Conservation (phyloP, 2,329 filamentous ascomycete species). For the Fusarium sororula region DNA sequence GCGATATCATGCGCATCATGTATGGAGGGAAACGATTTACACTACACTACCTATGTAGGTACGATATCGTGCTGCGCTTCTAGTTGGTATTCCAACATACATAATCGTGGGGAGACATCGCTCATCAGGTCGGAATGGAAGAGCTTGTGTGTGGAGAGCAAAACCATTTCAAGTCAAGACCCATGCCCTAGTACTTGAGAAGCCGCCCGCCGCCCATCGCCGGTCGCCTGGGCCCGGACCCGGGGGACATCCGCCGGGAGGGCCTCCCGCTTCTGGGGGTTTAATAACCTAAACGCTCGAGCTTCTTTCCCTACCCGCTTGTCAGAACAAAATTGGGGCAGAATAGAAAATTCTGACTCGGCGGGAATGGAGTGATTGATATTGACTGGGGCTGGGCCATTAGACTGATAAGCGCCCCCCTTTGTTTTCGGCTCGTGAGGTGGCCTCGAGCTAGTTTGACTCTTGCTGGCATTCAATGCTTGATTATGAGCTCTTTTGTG, state of each 20-base stretch:
- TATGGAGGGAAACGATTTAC: constrained; percentile 5
- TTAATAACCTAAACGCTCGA: constrained; percentile 34
- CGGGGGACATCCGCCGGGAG: constrained; percentile 34
- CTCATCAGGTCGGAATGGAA: constrained; percentile 8
- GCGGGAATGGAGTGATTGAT: constrained; percentile 30
- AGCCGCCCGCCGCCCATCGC: constrained; percentile 21
- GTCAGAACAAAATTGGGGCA: constrained; percentile 34
- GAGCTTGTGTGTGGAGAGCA: constrained; percentile 27
- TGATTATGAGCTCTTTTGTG: constrained; percentile 22
- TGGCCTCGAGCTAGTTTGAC: constrained; percentile 27
- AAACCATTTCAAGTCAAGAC: constrained; percentile 15
- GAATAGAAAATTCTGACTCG: constrained; percentile 32
- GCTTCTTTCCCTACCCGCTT: constrained; percentile 28
- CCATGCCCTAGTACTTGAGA: constrained; percentile 28
- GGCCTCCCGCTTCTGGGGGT: constrained; percentile 34
- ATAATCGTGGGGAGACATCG: constrained; percentile 4
- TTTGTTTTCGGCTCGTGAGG: constrained; percentile 21
- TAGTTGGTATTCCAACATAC: neutral
- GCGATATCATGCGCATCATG: constrained; percentile 23
- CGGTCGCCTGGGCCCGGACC: constrained; percentile 29
- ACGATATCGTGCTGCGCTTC: constrained; percentile 2
- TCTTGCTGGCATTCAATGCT: constrained; percentile 20
- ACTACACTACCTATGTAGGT: neutral
- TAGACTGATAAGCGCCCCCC: constrained; percentile 17
- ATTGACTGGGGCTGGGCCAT: constrained; percentile 15